phyloP scores from a whole-genome alignment of 306 rosid genomes.

The Luffa aegyptiaca region DNA sequence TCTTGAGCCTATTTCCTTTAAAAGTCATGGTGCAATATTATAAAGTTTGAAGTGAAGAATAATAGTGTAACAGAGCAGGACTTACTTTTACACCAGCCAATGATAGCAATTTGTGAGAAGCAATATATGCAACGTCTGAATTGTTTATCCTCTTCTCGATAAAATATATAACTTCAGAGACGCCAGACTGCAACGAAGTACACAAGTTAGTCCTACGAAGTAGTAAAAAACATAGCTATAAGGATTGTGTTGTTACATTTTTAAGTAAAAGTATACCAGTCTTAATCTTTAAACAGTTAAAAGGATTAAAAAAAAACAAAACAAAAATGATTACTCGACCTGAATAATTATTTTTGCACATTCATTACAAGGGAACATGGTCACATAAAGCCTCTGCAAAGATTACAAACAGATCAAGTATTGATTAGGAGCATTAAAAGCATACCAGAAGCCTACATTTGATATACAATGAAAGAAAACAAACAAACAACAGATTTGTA shows the following conservation, averaged over 20 bases:
- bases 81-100: conserved; percentile 89
- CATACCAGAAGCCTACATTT: background rate
- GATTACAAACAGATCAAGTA: conserved; percentile 9
- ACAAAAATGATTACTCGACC: conserved; percentile 29
- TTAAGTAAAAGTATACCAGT: background rate
- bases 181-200: conserved; percentile 62
- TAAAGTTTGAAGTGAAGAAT: background rate
- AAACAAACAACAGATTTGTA: background rate
- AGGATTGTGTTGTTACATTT: background rate
- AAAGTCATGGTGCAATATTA: background rate
- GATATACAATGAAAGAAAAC: background rate
- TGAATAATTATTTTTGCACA: conserved; percentile 92
- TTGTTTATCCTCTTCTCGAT: conserved; percentile 64
- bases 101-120: conserved; percentile 72
- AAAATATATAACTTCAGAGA: conserved; percentile 69
- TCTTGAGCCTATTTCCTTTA: background rate
- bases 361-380: conserved; percentile 92
- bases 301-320: too few species aligned
- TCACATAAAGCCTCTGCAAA: conserved; percentile 65
- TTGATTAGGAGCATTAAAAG: background rate
- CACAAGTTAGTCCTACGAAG: background rate
- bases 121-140: conserved; percentile 49
- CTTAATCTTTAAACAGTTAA: background rate
- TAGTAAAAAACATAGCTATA: background rate
- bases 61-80: background rate